phyloP scores from a whole-genome alignment of 352 stramenopile genomes.

The Globisporangium polare region DNA sequence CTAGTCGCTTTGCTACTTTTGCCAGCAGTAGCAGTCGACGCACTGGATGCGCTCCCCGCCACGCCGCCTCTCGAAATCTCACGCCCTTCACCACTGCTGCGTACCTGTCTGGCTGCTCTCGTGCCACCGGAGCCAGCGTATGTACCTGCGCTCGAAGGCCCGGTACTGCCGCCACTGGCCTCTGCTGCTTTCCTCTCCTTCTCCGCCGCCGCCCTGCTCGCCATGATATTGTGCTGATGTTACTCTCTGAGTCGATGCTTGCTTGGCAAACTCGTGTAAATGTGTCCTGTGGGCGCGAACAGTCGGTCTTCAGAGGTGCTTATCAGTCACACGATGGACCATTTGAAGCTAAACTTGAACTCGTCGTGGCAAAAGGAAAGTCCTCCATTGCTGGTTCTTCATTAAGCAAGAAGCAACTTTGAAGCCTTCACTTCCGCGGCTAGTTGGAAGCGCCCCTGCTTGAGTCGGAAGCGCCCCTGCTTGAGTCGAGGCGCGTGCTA shows the following conservation, averaged over 20 bases:
- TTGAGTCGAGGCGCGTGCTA: slow-evolving; percentile 2
- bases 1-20: slow-evolving; percentile 5
- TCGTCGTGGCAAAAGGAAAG: background rate
- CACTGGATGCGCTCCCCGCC: background rate
- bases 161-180: background rate
- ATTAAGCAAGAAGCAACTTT: background rate
- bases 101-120: slow-evolving; percentile 30
- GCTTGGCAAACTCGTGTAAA: background rate
- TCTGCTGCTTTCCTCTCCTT: slow-evolving; percentile 7
- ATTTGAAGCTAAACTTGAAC: background rate
- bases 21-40: background rate
- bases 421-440: background rate
- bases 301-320: no score
- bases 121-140: slow-evolving; percentile 14
- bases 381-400: slow-evolving; percentile 1
- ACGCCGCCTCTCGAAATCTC: slow-evolving; percentile 16
- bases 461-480: background rate
- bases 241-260: no score
- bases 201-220: slow-evolving; percentile 1
- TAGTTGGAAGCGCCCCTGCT: background rate
- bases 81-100: slow-evolving; percentile 29
- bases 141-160: slow-evolving; percentile 24
- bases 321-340: no score
- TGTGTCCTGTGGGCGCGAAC: background rate
- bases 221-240: background rate